Conservation (phyloP, 768 basidiomycete genomes). For the Russula griseocarnosa region DNA sequence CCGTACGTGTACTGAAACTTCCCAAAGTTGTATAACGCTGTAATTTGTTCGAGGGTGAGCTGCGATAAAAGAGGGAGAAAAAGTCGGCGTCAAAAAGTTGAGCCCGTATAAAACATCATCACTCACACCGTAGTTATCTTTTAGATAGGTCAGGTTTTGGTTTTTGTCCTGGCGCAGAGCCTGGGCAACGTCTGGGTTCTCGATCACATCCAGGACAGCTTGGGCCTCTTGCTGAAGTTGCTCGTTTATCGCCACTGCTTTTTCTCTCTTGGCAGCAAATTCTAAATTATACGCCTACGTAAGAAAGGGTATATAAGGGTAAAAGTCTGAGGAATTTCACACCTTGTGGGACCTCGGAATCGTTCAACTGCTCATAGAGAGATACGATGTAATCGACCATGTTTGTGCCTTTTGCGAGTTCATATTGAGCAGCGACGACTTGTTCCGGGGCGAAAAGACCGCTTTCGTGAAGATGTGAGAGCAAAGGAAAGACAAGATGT, state of each 20-base stretch:
- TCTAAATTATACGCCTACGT: slow-evolving; percentile 46
- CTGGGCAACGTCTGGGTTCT: slow-evolving; percentile 94
- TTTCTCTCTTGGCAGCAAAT: slow-evolving; percentile 77
- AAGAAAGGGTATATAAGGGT: slow-evolving; percentile 4
- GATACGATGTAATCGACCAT: slow-evolving; percentile 93
- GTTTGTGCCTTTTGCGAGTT: slow-evolving; percentile 94
- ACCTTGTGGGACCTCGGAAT: slow-evolving; percentile 68
- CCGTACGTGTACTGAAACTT: slow-evolving; percentile 99
- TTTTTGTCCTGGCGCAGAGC: slow-evolving; percentile 94
- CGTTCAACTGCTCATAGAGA: slow-evolving; percentile 74
- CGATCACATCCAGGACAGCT: slow-evolving; percentile 91
- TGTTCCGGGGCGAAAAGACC: slow-evolving; percentile 75
- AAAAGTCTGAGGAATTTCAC: slow-evolving; percentile 27
- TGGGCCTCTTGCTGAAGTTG: slow-evolving; percentile 86
- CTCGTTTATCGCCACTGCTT: slow-evolving; percentile 79
- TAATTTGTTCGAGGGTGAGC: slow-evolving; percentile 95
- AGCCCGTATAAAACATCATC: neutral
- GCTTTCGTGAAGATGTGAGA: slow-evolving; percentile 78
- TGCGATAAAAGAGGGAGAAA: slow-evolving; percentile 34
- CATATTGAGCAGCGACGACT: slow-evolving; percentile 89
- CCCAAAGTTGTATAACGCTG: slow-evolving; percentile 94
- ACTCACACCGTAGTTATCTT: slow-evolving; percentile 85
- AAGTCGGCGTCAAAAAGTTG: slow-evolving; percentile 1
- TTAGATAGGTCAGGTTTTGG: slow-evolving; percentile 91
- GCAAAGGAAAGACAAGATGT: slow-evolving; percentile 89